Percentiles rank a stretch among this genome's conserved stretches.
phyloP scores from a whole-genome alignment of 768 basidiomycete species.

The Agrocybe chaxingu region DNA sequence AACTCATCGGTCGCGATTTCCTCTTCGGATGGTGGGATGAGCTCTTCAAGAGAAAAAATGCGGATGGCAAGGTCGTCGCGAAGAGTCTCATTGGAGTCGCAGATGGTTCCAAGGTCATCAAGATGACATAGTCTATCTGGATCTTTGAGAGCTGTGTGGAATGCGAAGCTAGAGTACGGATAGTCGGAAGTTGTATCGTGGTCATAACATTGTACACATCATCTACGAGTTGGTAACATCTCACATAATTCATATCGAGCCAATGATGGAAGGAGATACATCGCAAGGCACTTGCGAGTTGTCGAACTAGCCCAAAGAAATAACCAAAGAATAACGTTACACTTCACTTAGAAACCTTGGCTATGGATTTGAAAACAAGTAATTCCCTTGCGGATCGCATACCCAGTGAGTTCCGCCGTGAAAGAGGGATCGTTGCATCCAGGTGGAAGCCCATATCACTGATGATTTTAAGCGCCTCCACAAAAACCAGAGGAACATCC shows the following conservation, averaged over 20 bases:
- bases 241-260: no score
- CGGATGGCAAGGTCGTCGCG: constrained; percentile 57
- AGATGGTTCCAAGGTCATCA: constrained; percentile 71
- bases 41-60: constrained; percentile 59
- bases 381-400: constrained; percentile 41
- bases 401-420: constrained; percentile 39
- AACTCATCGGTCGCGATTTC: constrained; percentile 94
- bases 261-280: no score
- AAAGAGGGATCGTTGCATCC: constrained; percentile 66
- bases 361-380: constrained; percentile 11
- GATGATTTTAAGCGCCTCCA: constrained; percentile 62
- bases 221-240: no score
- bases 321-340: no score
- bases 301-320: no score
- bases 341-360: not conserved
- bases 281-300: no score
- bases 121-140: constrained; percentile 25
- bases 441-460: constrained; percentile 56
- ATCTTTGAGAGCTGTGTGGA: not conserved
- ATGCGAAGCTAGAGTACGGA: constrained; percentile 7
- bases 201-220: not conserved
- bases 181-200: not conserved
- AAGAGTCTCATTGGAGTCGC: constrained; percentile 62
- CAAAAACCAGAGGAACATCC: constrained; percentile 54
- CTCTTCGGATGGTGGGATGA: constrained; percentile 99